Evolutionary conservation across 2,329 filamentous ascomycete species (phyloP).

Genomic region (Calonectria ilicicola): DNA sequence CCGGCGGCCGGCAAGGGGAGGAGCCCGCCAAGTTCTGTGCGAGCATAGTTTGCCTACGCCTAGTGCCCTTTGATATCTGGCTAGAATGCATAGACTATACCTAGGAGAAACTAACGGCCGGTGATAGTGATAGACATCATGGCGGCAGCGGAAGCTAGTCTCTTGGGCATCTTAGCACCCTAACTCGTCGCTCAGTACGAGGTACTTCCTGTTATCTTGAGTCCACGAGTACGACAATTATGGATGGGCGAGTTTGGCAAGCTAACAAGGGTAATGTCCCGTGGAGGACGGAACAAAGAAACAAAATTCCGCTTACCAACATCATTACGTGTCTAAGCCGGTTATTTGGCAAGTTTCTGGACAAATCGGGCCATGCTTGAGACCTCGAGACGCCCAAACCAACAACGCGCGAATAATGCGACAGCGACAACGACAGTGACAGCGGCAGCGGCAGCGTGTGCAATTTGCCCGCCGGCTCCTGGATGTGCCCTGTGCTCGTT

Average conservation of each 20-base stretch:
- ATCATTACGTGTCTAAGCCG: background rate
- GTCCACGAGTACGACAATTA: background rate
- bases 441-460: background rate
- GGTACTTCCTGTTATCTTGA: background rate
- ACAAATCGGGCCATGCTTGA: background rate
- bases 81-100: background rate
- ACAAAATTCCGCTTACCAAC: background rate
- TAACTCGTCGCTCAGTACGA: background rate
- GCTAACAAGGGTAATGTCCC: background rate
- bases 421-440: too few species aligned
- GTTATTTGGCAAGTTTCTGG: background rate
- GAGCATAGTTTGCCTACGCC: background rate
- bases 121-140: background rate
- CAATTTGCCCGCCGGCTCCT: background rate
- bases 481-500: background rate
- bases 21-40: background rate
- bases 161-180: background rate
- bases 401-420: background rate
- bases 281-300: constrained; percentile 14
- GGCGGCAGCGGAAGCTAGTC: background rate
- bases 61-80: background rate
- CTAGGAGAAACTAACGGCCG: background rate
- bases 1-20: background rate
- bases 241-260: background rate
- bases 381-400: background rate